Evolutionary conservation across 768 basidiomycete genomes (phyloP), one percentile per base, ranked within the genome.

Genomic region (Mrakia blollopis): DNA sequence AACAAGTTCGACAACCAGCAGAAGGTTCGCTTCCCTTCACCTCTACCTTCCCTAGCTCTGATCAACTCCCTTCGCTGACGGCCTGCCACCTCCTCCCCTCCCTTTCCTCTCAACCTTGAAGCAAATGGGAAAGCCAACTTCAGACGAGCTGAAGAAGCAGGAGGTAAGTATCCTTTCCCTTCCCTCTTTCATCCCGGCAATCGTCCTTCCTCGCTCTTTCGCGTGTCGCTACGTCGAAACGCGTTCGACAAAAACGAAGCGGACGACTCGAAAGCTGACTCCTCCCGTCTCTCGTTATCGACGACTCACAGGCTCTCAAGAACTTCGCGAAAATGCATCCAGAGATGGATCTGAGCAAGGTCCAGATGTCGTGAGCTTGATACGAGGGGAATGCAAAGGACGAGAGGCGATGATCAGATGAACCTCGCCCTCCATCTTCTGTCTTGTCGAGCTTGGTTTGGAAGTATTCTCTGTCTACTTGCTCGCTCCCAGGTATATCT

Each of bases 121-220:
- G 92, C 91, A 94, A 91, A 88, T 96, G 87, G 94, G 94, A 78
- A 94, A 93, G 82, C 95, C 95, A 8, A 96, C 94, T 0, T 95
- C 93, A 0, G 95, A 96, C 79, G 95, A 97, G 80, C 79, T 93
- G 79, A 94, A 94, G 86, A 98, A 96, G 85, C 87, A 89, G 87
- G 95, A 97, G 87, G 92, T 90, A 69, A 79, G 85, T 60, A 3
- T 44, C 8, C 67, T n/a, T 14, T 18, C 41, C 60, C 23, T 57
- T 21, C 32, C 2, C 37, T 57, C 14, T 18, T 5, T 11, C 67
- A 1, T 2, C 54, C n/a, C n/a, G n/a, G n/a, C n/a, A n/a, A n/a
- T n/a, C n/a, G n/a, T n/a, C n/a, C 47, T 30, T 72, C 25, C 52
- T 30, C 47, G 21, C 35, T 18, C 47, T 14, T 8, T 72, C 5